These are phyloP conservation scores for Stephania japonica DNA, from an alignment of 164 flowering plant genomes.

Conservation along the genomic window DNA sequence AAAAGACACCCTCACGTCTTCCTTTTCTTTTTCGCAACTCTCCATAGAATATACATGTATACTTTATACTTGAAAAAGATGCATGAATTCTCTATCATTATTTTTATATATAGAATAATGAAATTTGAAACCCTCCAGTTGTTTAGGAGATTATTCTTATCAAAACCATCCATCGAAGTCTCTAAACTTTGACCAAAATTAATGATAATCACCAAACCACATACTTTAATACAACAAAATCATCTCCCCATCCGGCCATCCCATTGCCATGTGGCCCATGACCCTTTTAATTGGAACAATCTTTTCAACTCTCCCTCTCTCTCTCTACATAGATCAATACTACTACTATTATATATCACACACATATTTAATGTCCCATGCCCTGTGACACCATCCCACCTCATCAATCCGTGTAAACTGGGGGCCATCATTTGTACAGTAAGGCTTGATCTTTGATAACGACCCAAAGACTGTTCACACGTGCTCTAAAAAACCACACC, in stretches of 20 bases:
- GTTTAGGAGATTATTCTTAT: neutral
- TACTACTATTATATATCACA: no score
- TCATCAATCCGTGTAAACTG: neutral
- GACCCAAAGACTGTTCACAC: conserved; percentile 6
- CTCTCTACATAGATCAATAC: neutral
- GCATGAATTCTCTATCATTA: no score
- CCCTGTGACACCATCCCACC: neutral
- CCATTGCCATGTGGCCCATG: neutral
- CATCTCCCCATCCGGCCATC: neutral
- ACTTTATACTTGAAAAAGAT: no score
- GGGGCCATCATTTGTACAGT: neutral
- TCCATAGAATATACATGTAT: no score
- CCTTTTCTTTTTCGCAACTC: no score
- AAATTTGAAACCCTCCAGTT: neutral
- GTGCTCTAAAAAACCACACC: neutral
- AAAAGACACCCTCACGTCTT: no score
- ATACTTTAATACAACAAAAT: neutral
- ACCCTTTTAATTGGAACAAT: neutral
- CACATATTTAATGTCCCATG: neutral
- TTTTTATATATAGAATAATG: no score
- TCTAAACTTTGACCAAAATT: neutral
- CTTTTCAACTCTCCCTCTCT: neutral
- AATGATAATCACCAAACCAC: neutral
- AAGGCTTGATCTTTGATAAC: neutral
- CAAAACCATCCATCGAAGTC: neutral